Evolutionary conservation across 805 yeast genomes (phyloP).

Genomic region (Kazachstania bromeliacearum): DNA sequence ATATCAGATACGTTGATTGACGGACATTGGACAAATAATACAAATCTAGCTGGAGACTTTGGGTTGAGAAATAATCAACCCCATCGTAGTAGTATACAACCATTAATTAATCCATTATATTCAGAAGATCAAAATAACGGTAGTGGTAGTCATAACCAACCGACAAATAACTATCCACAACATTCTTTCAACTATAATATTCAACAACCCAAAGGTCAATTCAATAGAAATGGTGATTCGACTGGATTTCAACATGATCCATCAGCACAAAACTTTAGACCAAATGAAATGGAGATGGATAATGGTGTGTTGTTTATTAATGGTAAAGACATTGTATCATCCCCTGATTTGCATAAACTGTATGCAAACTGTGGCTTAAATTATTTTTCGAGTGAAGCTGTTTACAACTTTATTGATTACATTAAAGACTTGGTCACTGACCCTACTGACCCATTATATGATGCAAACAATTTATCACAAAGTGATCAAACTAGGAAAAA

Average conservation of each 20-base stretch:
- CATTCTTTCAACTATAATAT: background rate
- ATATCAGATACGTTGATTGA: slow-evolving; percentile 48
- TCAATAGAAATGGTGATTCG: no score
- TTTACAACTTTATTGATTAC: slow-evolving; percentile 32
- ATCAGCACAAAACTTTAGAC: background rate
- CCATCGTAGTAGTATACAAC: no score
- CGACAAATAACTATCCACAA: background rate
- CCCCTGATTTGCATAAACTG: slow-evolving; percentile 43
- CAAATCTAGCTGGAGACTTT: no score
- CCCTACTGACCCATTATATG: background rate
- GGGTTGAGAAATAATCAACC: no score
- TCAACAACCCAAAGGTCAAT: background rate
- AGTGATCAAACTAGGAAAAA: slow-evolving; percentile 11
- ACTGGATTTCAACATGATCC: no score
- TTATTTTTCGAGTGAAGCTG: slow-evolving; percentile 45
- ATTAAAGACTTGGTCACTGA: slow-evolving; percentile 20
- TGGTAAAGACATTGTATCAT: slow-evolving; percentile 49
- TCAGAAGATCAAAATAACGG: background rate
- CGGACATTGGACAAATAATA: no score
- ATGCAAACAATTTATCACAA: background rate
- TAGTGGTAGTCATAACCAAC: no score
- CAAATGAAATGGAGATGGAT: slow-evolving; percentile 15
- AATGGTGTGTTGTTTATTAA: slow-evolving; percentile 49
- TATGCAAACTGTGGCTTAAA: slow-evolving; percentile 38
- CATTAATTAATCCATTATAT: background rate